Conservation (phyloP, 306 rosid species). For the Argentina anserina region DNA sequence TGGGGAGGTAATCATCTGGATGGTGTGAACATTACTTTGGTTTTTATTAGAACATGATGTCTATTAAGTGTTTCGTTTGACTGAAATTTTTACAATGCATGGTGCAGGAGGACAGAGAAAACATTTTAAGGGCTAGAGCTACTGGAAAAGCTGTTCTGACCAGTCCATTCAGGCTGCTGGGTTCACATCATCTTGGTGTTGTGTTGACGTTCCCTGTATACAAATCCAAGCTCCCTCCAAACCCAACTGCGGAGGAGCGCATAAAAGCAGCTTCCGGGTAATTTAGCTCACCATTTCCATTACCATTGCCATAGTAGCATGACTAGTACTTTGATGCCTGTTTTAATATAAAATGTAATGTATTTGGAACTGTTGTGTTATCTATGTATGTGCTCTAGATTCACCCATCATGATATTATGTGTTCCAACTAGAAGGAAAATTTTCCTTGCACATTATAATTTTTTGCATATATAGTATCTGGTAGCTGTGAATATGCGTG, state of each 20-base stretch:
- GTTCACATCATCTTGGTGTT: constrained; percentile 97
- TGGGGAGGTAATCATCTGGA: constrained; percentile 67
- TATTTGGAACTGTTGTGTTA: neutral
- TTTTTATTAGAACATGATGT: neutral
- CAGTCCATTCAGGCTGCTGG: constrained; percentile 87
- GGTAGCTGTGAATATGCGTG: constrained; percentile 24
- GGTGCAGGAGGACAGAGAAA: constrained; percentile 88
- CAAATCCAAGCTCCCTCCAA: constrained; percentile 70
- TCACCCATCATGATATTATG: neutral
- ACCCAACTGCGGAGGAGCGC: constrained; percentile 68
- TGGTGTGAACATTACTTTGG: neutral
- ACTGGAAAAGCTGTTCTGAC: constrained; percentile 97
- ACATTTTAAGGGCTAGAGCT: constrained; percentile 93
- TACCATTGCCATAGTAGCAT: neutral
- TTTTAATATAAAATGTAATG: neutral
- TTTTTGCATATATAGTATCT: constrained; percentile 9
- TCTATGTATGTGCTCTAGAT: neutral
- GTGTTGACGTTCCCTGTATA: constrained; percentile 97
- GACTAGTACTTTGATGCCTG: neutral
- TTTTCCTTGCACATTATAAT: neutral
- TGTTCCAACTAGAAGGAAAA: neutral
- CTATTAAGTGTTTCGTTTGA: constrained; percentile 13
- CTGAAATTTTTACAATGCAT: constrained; percentile 15
- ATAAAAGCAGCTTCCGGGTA: constrained; percentile 88
- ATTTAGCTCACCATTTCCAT: constrained; percentile 20